Evolutionary conservation across 2,329 filamentous ascomycete genomes (phyloP).

Genomic region (Paecilomyces variotii): DNA sequence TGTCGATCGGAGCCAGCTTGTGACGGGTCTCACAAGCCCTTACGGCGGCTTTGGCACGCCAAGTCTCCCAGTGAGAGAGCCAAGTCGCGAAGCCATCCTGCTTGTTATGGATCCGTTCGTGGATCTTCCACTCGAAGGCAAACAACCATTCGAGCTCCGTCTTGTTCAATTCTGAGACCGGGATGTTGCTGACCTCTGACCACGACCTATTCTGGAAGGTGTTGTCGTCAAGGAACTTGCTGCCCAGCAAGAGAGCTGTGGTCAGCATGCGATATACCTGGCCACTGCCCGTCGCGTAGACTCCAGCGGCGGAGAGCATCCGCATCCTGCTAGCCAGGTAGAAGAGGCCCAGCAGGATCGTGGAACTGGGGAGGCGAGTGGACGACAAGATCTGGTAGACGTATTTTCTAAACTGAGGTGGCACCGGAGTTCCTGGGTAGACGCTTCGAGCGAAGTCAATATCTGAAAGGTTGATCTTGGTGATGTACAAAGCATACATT

Average conservation of each 20-base stretch:
- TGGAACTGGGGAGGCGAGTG: slow-evolving; percentile 81
- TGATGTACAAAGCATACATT: slow-evolving; percentile 55
- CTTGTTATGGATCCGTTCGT: slow-evolving; percentile 72
- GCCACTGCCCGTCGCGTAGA: slow-evolving; percentile 52
- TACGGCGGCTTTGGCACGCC: slow-evolving; percentile 45
- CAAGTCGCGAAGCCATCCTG: slow-evolving; percentile 60
- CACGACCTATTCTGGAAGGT: slow-evolving; percentile 96
- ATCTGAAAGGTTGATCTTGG: slow-evolving; percentile 51
- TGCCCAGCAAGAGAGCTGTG: slow-evolving; percentile 74
- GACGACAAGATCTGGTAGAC: slow-evolving; percentile 85
- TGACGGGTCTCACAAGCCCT: slow-evolving; percentile 38
- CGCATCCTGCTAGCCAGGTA: slow-evolving; percentile 80
- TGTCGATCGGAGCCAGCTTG: slow-evolving; percentile 57
- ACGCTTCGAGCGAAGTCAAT: slow-evolving; percentile 58
- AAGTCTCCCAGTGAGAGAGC: slow-evolving; percentile 59
- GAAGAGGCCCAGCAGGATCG: slow-evolving; percentile 82
- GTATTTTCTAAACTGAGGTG: slow-evolving; percentile 79
- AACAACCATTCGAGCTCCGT: slow-evolving; percentile 84
- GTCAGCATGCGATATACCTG: slow-evolving; percentile 85
- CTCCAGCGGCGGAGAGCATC: slow-evolving; percentile 52
- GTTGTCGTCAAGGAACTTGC: slow-evolving; percentile 95
- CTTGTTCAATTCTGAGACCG: slow-evolving; percentile 72
- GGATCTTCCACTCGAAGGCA: slow-evolving; percentile 74
- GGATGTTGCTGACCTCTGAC: slow-evolving; percentile 89
- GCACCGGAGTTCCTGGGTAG: slow-evolving; percentile 53